These are phyloP conservation scores for Cryptosporidium baileyi DNA, from an alignment of 169 alveolate species.

Conservation along the genomic window DNA sequence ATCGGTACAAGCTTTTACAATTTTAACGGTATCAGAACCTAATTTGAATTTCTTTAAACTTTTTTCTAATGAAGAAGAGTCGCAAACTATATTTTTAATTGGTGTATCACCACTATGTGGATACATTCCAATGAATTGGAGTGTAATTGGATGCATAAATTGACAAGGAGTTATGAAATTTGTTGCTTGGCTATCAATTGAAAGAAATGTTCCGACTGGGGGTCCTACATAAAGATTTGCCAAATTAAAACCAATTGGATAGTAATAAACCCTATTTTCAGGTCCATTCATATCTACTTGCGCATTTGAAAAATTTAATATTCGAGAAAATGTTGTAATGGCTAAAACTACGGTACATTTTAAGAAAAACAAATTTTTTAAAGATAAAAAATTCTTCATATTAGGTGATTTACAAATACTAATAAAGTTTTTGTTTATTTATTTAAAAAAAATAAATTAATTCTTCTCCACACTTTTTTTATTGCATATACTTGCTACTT, in stretches of 20 bases:
- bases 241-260: conserved; percentile 62
- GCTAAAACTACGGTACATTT: background rate
- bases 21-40: conserved; percentile 33
- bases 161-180: conserved; percentile 64
- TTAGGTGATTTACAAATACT: background rate
- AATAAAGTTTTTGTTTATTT: no score
- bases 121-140: conserved; percentile 57
- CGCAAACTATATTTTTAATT: conserved; percentile 37
- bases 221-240: conserved; percentile 40
- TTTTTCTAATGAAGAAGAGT: conserved; percentile 25
- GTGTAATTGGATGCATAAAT: conserved; percentile 66
- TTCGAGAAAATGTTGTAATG: background rate
- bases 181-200: conserved; percentile 65
- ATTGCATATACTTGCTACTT: no score
- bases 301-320: background rate
- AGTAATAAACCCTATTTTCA: conserved; percentile 46
- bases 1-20: conserved; percentile 50
- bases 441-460: no score
- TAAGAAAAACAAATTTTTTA: background rate
- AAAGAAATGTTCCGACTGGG: conserved; percentile 29
- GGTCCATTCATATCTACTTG: conserved; percentile 10
- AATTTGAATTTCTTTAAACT: conserved; percentile 3
- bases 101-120: conserved; percentile 53
- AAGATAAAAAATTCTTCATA: background rate
- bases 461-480: no score